These are phyloP conservation scores for Rhodamnia rubescens DNA, from an alignment of 345 rosid species.

Conservation along the genomic window DNA sequence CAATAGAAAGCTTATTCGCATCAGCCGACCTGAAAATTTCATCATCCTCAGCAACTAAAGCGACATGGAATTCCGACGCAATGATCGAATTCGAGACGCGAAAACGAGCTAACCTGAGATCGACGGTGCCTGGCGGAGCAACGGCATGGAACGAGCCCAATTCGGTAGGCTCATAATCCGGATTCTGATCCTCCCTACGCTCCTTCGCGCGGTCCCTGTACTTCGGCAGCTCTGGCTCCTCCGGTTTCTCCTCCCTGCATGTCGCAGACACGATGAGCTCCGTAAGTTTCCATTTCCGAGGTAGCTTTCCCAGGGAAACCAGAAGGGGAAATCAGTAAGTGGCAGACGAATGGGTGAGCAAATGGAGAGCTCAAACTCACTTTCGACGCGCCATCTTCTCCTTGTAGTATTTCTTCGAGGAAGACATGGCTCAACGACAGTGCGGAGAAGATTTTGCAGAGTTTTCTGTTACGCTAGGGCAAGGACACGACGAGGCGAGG, in stretches of 20 bases:
- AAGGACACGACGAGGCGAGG: not conserved
- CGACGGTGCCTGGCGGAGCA: constrained; percentile 89
- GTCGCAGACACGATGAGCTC: not conserved
- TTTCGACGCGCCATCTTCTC: constrained; percentile 81
- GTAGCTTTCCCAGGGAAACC: not conserved
- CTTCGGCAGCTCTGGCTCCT: constrained; percentile 65
- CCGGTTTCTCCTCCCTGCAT: constrained; percentile 78
- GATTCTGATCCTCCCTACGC: constrained; percentile 94
- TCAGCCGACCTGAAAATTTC: constrained; percentile 45
- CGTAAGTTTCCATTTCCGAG: not conserved
- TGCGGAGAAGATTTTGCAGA: not conserved
- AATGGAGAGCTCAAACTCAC: constrained; percentile 16
- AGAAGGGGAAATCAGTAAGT: not conserved
- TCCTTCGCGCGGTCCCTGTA: constrained; percentile 96
- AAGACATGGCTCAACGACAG: constrained; percentile 27
- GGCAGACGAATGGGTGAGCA: not conserved
- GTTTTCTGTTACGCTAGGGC: not conserved
- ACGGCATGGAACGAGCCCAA: constrained; percentile 91
- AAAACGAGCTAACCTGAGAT: constrained; percentile 29
- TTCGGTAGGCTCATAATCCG: constrained; percentile 79
- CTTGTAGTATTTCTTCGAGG: constrained; percentile 64
- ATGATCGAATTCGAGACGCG: not conserved
- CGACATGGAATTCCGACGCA: not conserved
- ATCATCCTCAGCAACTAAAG: not conserved
- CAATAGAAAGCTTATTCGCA: constrained; percentile 76